Evolutionary conservation across 495 filamentous ascomycete genomes (phyloP), one percentile per base, ranked within the genome.

Genomic region (Staphylotrichum longicolle): DNA sequence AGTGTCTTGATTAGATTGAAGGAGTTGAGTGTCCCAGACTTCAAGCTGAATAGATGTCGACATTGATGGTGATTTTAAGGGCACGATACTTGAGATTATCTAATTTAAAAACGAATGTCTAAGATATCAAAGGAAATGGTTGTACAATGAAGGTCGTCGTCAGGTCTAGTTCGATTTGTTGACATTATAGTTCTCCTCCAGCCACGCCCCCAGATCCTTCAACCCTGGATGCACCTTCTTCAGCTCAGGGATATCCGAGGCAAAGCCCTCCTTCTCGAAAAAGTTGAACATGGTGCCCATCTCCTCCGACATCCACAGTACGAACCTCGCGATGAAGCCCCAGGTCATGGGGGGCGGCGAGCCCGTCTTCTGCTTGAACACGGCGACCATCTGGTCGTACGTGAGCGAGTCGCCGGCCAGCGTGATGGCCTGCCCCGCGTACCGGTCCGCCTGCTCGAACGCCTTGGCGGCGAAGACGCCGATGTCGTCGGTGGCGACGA

Each of bases 401-500:
- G 79, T 85, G 53, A 88, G 63, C 47, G 86, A 80, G 70, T 87
- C 85, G 7, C 86, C 84, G 1, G 84, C 86, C 3, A 88, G 73
- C 20, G 78, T 80, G 33, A 87, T 57, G 10, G 72, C 75, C 54
- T 74, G 69, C 15, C 75, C 72, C 35, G 76, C 76, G 65, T 74
- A 86, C 54, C 69, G 49, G 5, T 69, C 70, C 8, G 65, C 66
- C 5, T 69, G 53, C 4, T 78, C n/a, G 61, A 88, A 83, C 0
- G 80, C 82, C 54, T 82, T 63, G 9, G 80, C 82, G n/a, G 68
- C 84, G 61, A 86, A 84, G 60, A 75, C 72, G 0, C 85, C 85
- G 68, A 88, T 86, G 64, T 87, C 83, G n/a, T 67, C 70, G 0
- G 73, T 73, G 0, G 80, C 74, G 39, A 88, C 65, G 37, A 82